Base-by-base conservation (phyloP, 176 grass and related monocot species). In the Phoenix roebelenii region DNA sequence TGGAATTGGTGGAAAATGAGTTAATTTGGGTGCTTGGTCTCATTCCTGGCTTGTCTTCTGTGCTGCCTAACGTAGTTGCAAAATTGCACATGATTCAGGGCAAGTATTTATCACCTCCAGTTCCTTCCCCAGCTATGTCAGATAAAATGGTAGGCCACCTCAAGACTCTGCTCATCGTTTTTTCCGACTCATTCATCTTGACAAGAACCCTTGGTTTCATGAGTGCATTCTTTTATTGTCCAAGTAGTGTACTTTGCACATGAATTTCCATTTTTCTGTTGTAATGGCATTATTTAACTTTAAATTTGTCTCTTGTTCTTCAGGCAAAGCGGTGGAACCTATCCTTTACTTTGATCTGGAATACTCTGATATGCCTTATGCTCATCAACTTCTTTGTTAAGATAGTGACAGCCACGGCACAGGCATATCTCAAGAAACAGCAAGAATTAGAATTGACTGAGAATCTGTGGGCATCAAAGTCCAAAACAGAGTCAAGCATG, bases 321-420 rank as follows among this genome's bases (percentile, higher is more conserved):
- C 60, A 98, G 88, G 85, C 64, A 70, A 83, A 80, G 23, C 63
- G 74, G 54, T 93, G 94, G 85, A 89, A 89, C 24, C 50, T 93
- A 15, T 98, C 94, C 0, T 74, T 98, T 56, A 68, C 72, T 18
- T 76, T 78, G 67, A 58, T 98, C 58, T 98, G 85, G 94, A 93
- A 98, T 60, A 78, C 94, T 19, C 19, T 93, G 35, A 76, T 98
- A 52, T 92, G 87, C 76, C 64, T 98, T 15, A 74, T 89, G 75
- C 75, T 93, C 7, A 25, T 93, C 53, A 89, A 98, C 66, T 93
- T 98, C 84, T 76, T 93, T 49, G 66, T 66, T 66, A 89, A 98
- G 66, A 98, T 98, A 65, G 65, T 92, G 74, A 85, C 84, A 64
- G 82, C 88, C 9, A 92, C 88, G 44, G 88, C 94, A 61, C 79